phyloP scores from a whole-genome alignment of 208 protist genomes.

The Zelonia costaricensis region DNA sequence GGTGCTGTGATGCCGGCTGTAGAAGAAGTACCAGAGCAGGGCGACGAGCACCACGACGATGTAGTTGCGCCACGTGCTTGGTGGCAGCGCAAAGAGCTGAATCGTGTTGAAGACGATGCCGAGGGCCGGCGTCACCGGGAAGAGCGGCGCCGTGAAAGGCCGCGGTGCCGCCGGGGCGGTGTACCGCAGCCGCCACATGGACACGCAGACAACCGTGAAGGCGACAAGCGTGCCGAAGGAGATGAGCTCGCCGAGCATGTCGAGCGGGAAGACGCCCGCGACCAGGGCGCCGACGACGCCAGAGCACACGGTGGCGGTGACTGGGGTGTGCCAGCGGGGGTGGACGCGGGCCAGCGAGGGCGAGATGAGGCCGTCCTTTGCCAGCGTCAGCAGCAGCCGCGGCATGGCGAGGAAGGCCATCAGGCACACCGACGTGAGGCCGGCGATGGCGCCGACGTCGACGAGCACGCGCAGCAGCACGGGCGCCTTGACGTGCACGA shows the following conservation, averaged over 20 bases:
- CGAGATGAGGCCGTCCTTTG: constrained; percentile 11
- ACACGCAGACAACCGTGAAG: constrained; percentile 15
- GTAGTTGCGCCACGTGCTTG: constrained; percentile 27
- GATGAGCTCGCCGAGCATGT: constrained; percentile 24
- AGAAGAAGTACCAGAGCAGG: constrained; percentile 21
- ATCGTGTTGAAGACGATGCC: constrained; percentile 17
- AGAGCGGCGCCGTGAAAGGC: constrained; percentile 7
- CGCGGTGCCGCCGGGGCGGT: constrained; percentile 10
- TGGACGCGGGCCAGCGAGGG: constrained; percentile 13
- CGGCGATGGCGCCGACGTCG: constrained; percentile 14
- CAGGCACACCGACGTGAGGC: constrained; percentile 11
- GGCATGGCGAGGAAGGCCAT: constrained; percentile 24
- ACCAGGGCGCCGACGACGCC: constrained; percentile 21
- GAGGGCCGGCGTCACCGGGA: background rate
- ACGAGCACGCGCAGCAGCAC: constrained; percentile 16
- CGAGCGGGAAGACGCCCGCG: constrained; percentile 16
- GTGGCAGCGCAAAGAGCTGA: constrained; percentile 12
- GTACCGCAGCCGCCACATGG: constrained; percentile 22
- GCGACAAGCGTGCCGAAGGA: constrained; percentile 22
- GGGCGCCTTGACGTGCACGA: constrained; percentile 14
- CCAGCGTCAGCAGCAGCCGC: constrained; percentile 19
- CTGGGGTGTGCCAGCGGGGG: constrained; percentile 21
- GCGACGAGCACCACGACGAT: constrained; percentile 4
- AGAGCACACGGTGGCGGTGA: constrained; percentile 16
- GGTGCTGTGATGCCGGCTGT: constrained; percentile 14